phyloP scores from a whole-genome alignment of 148 eudicot genomes.

The Pharnaceum exiguum region DNA sequence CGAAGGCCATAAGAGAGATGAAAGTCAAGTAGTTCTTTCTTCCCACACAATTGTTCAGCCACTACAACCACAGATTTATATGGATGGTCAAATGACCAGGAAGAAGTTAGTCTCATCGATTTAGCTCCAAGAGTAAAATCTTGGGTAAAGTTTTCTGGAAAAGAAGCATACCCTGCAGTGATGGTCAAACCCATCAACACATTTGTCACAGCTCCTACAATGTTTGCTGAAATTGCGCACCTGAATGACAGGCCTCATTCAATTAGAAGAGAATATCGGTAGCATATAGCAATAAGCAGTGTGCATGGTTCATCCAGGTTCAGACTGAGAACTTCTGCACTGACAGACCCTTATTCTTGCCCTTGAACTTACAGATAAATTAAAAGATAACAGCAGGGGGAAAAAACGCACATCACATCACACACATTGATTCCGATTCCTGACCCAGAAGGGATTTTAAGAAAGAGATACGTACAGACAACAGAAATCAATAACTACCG shows the following conservation, averaged over 20 bases:
- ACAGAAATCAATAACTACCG: too few species aligned
- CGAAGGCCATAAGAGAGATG: constrained; percentile 79
- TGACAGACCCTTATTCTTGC: background rate
- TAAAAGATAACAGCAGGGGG: too few species aligned
- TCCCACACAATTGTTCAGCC: constrained; percentile 99
- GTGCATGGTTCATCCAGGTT: background rate
- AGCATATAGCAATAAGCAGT: too few species aligned
- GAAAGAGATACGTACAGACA: too few species aligned
- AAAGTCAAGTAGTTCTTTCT: constrained; percentile 81
- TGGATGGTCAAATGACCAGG: constrained; percentile 9
- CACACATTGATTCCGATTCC: too few species aligned
- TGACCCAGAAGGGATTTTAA: too few species aligned
- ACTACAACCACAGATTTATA: constrained; percentile 41
- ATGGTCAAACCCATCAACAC: constrained; percentile 99
- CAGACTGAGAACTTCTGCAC: background rate
- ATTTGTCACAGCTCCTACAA: constrained; percentile 98
- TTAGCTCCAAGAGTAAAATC: background rate
- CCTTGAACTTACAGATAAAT: too few species aligned
- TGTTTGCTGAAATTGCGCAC: constrained; percentile 97
- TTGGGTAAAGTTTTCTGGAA: constrained; percentile 5
- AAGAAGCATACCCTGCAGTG: constrained; percentile 80
- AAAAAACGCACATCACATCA: too few species aligned
- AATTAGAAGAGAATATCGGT: constrained; percentile 1
- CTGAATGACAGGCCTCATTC: constrained; percentile 33
- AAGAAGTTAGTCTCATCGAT: background rate